phyloP scores from a whole-genome alignment of 2,329 filamentous ascomycete genomes.

The Microascus cirrosus region DNA sequence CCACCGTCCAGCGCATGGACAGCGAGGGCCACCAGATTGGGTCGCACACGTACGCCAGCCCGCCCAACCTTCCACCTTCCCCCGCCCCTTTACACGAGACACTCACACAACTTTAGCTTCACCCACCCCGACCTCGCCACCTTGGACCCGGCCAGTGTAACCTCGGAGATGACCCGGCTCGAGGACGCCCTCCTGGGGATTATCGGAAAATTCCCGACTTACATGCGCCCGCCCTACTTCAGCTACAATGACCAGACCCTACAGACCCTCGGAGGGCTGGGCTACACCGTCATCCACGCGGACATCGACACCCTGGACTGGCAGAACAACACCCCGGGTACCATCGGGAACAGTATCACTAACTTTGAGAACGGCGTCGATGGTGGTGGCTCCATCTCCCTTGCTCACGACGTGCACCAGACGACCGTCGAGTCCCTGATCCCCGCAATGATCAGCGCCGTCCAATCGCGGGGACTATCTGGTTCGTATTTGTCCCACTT shows the following conservation, averaged over 20 bases:
- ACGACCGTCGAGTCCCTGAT: conserved; percentile 31
- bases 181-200: conserved; percentile 31
- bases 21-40: conserved; percentile 48
- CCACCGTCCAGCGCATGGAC: conserved; percentile 30
- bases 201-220: conserved; percentile 27
- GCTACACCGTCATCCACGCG: conserved; percentile 45
- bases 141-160: conserved; percentile 19
- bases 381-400: conserved; percentile 31
- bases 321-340: conserved; percentile 34
- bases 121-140: conserved; percentile 29
- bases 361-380: conserved; percentile 17
- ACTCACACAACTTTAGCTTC: conserved; percentile 16
- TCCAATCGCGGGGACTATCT: conserved; percentile 5
- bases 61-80: conserved; percentile 6
- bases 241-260: conserved; percentile 25
- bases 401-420: conserved; percentile 40
- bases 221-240: conserved; percentile 33
- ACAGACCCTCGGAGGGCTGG: conserved; percentile 23
- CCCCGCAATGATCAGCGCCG: conserved; percentile 8
- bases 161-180: conserved; percentile 28
- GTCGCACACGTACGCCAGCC: conserved; percentile 28
- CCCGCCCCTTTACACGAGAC: not conserved
- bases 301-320: conserved; percentile 53
- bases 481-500: not conserved
- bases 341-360: conserved; percentile 34